Conservation (phyloP, 306 rosid genomes). For the Corylus avellana region DNA sequence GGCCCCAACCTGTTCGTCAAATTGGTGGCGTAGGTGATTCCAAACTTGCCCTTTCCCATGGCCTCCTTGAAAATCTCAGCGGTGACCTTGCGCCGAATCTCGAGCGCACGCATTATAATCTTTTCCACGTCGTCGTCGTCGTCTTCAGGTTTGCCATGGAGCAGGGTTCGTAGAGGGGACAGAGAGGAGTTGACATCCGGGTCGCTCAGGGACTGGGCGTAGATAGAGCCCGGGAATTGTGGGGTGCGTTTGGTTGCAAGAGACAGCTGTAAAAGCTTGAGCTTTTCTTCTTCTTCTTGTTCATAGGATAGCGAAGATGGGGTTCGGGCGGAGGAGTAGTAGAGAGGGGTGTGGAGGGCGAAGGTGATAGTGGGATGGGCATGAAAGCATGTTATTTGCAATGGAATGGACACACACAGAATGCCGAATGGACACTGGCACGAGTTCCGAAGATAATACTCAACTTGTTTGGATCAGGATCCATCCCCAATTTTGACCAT, state of each 20-base stretch:
- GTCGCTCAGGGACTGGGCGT: constrained; percentile 73
- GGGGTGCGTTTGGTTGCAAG: constrained; percentile 84
- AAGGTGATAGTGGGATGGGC: constrained; percentile 30
- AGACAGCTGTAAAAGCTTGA: constrained; percentile 56
- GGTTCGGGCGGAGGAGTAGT: constrained; percentile 7
- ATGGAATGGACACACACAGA: constrained; percentile 1
- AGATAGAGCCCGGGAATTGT: constrained; percentile 89
- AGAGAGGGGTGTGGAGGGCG: constrained; percentile 23
- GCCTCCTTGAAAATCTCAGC: constrained; percentile 73
- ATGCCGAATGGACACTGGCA: not conserved
- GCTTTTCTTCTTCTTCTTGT: constrained; percentile 40
- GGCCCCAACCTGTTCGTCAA: constrained; percentile 47
- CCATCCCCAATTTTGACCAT: too few species aligned
- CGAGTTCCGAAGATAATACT: not conserved
- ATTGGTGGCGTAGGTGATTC: constrained; percentile 71
- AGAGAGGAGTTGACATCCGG: constrained; percentile 68
- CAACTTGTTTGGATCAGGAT: not conserved
- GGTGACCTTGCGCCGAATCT: constrained; percentile 84
- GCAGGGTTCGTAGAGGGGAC: constrained; percentile 51
- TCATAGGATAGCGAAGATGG: not conserved
- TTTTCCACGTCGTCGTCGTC: constrained; percentile 31
- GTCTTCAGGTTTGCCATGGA: constrained; percentile 20
- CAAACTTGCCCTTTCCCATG: constrained; percentile 78
- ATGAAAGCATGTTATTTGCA: constrained; percentile 34
- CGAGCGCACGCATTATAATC: constrained; percentile 74